Percentiles rank a stretch among this genome's conserved stretches.
phyloP scores from a whole-genome alignment of 805 yeast species.

The Ogataea pini region DNA sequence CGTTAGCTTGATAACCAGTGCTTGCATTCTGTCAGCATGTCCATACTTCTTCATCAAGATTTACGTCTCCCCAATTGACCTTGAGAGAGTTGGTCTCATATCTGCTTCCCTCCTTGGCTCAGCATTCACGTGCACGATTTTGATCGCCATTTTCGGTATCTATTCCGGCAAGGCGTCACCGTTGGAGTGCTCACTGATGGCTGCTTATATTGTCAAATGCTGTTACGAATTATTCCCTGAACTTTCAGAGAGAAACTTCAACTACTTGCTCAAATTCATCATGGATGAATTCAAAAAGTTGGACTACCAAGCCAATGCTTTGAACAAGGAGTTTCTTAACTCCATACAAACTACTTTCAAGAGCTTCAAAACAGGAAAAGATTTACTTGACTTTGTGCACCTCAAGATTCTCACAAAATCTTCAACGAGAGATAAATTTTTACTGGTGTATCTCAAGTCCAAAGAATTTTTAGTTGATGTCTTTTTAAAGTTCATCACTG shows the following conservation, averaged over 20 bases:
- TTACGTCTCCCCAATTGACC: conserved; percentile 72
- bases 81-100: conserved; percentile 58
- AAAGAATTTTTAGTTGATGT: conserved; percentile 30
- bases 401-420: conserved; percentile 20
- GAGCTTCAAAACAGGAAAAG: conserved; percentile 24
- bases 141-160: conserved; percentile 81
- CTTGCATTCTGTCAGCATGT: conserved; percentile 73
- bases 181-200: conserved; percentile 81
- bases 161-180: conserved; percentile 82
- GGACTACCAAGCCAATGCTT: conserved; percentile 34
- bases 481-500: conserved; percentile 44
- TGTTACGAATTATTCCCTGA: conserved; percentile 92
- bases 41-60: conserved; percentile 80
- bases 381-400: conserved; percentile 18
- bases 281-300: conserved; percentile 38
- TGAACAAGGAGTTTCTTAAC: conserved; percentile 35
- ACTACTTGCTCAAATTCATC: conserved; percentile 36
- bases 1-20: conserved; percentile 67
- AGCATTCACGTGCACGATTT: conserved; percentile 70
- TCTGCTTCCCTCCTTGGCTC: conserved; percentile 87
- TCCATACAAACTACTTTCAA: conserved; percentile 34
- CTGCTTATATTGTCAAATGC: conserved; percentile 90
- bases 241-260: conserved; percentile 53
- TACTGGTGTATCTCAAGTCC: conserved; percentile 24
- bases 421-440: conserved; percentile 21